phyloP scores from a whole-genome alignment of 192 early-diverging fungal genomes.

The Linnemannia exigua region DNA sequence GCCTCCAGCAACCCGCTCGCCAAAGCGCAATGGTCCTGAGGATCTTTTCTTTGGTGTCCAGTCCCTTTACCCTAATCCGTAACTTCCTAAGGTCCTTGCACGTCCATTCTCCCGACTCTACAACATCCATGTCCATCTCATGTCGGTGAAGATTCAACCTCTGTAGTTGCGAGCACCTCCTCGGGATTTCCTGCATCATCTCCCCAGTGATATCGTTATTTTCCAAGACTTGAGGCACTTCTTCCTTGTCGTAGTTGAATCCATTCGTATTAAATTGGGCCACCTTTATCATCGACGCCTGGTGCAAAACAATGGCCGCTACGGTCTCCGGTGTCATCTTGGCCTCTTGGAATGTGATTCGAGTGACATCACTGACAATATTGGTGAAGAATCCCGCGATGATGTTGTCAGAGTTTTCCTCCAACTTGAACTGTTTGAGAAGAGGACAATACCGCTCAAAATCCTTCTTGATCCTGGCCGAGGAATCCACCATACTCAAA shows the following conservation, averaged over 20 bases:
- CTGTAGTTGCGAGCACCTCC: not conserved
- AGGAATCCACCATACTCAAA: not conserved
- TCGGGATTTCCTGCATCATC: not conserved
- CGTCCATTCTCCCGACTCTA: not conserved
- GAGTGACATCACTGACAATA: not conserved
- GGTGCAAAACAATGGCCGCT: not conserved
- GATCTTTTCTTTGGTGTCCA: too few species aligned
- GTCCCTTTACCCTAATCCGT: too few species aligned
- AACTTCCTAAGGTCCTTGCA: not conserved
- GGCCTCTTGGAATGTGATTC: not conserved
- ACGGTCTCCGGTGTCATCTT: too few species aligned
- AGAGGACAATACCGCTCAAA: not conserved
- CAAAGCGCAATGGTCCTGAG: too few species aligned
- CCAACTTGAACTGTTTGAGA: not conserved
- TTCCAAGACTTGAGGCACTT: not conserved
- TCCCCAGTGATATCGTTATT: not conserved
- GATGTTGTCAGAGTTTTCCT: not conserved
- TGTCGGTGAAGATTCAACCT: not conserved
- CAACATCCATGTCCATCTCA: constrained; percentile 6
- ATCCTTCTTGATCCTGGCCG: not conserved
- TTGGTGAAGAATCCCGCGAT: not conserved
- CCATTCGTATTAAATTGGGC: too few species aligned
- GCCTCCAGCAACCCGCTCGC: too few species aligned
- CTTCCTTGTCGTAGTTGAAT: not conserved
- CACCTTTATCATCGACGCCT: not conserved